phyloP scores from a whole-genome alignment of 768 basidiomycete genomes.

The Lentinula sp. region DNA sequence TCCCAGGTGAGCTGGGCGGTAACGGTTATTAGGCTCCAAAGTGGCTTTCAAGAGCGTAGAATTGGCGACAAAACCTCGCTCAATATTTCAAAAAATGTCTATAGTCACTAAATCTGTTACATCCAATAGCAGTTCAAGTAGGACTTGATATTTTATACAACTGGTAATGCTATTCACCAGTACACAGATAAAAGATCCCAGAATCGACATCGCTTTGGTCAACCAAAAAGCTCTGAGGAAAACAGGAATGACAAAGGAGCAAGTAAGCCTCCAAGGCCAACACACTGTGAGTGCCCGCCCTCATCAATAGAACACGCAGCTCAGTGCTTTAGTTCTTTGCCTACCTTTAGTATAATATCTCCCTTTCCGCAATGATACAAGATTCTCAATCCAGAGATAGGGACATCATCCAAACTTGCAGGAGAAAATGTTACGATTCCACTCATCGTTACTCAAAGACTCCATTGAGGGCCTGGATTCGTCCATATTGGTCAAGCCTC shows the following conservation, averaged over 20 bases:
- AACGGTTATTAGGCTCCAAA: too few relatives aligned
- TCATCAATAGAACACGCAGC: neutral
- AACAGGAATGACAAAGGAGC: neutral
- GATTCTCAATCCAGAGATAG: slow-evolving; percentile 14
- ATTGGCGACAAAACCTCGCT: too few relatives aligned
- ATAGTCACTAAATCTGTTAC: neutral
- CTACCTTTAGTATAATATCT: slow-evolving; percentile 1
- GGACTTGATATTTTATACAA: neutral
- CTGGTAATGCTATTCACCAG: neutral
- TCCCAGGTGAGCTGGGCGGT: too few relatives aligned
- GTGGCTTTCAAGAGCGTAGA: too few relatives aligned
- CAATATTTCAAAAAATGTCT: neutral
- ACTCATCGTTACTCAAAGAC: slow-evolving; percentile 33
- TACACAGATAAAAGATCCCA: neutral
- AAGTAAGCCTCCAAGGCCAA: neutral
- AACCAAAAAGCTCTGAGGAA: neutral
- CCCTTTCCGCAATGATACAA: neutral
- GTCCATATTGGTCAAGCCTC: slow-evolving; percentile 50
- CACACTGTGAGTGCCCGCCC: neutral
- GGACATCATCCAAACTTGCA: slow-evolving; percentile 36
- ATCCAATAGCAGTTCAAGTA: neutral
- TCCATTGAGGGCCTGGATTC: slow-evolving; percentile 50
- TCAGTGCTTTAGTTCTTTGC: slow-evolving; percentile 3
- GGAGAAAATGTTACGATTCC: slow-evolving; percentile 29
- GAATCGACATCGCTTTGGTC: neutral